Base-by-base conservation (phyloP, 2,329 filamentous ascomycete genomes). In the Colletotrichum zoysiae region DNA sequence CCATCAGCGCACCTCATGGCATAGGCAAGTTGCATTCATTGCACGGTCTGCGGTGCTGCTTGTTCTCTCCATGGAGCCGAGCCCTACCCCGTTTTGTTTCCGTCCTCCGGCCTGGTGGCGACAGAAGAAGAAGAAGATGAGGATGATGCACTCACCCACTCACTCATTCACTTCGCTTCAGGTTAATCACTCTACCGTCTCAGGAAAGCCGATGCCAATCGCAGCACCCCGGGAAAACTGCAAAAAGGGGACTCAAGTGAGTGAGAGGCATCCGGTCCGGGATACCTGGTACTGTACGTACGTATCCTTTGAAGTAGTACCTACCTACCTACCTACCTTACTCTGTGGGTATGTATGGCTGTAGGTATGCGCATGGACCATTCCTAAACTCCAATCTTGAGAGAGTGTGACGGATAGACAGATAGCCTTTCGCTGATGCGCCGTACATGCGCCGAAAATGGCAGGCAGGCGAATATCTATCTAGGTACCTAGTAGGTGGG, bases 1-100 rank as follows among this genome's bases (percentile, higher is more conserved):
- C 6, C 35, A 63, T 26, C 35, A 44, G 11, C 38, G 35, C 26
- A 23, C 38, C 26, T n/a, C 60, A 65, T 23, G 40, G 66, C 33
- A 70, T 23, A 56, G n/a, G n/a, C n/a, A n/a, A n/a, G n/a, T n/a
- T n/a, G n/a, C n/a, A n/a, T n/a, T n/a, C n/a, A n/a, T n/a, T n/a
- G 53, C 63, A 67, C 51, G 58, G 62, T 71, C 67, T 67, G 64
- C 58, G 58, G 50, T 68, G 50, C 58, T 58, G 57, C 63, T 57
- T 63, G 64, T 23, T 23, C 50, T 38, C 38, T 5, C 30, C 30
- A 30, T 30, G 30, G 30, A 35, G 20, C 61, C 20, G 30, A 30
- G 30, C 30, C 40, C 40, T 42, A 33, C 46, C 7, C n/a, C 50
- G 16, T 20, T 46, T 26, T 30, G 63, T 70, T 67, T 67, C 40